Percentiles rank a stretch among this genome's conserved stretches.
Conservation (phyloP, 2,329 filamentous ascomycete species). For the Fusarium euwallaceae region DNA sequence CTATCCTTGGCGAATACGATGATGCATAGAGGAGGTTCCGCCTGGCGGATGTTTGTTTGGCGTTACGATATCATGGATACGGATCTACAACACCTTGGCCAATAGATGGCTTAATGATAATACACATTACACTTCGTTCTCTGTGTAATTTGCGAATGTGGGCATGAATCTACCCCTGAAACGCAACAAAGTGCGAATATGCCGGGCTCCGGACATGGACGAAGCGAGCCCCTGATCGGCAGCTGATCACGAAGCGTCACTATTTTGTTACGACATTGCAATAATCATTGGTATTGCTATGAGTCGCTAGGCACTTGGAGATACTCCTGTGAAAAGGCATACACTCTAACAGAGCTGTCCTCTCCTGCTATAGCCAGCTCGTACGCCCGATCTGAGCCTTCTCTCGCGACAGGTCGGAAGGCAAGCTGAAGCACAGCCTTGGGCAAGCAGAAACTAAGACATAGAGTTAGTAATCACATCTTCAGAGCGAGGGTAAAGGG, state of each 20-base stretch:
- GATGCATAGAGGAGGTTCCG: neutral
- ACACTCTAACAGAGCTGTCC: slow-evolving; percentile 72
- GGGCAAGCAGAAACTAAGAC: slow-evolving; percentile 60
- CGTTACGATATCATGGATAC: slow-evolving; percentile 38
- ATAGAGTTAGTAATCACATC: slow-evolving; percentile 24
- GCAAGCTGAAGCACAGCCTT: slow-evolving; percentile 76
- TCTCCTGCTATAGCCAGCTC: slow-evolving; percentile 70
- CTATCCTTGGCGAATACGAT: neutral
- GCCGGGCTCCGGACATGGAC: neutral
- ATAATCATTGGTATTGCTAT: slow-evolving; percentile 28
- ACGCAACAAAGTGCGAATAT: neutral
- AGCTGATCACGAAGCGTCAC: neutral
- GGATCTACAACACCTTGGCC: slow-evolving; percentile 31
- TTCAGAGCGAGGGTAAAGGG: neutral
- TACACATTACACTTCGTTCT: slow-evolving; percentile 16
- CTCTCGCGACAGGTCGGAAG: slow-evolving; percentile 70
- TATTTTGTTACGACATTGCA: slow-evolving; percentile 11
- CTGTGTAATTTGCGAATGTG: neutral
- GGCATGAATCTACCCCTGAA: neutral
- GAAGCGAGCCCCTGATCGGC: neutral
- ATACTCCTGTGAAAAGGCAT: slow-evolving; percentile 56
- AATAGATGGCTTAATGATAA: slow-evolving; percentile 42
- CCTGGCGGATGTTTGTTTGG: slow-evolving; percentile 14
- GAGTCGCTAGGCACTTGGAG: slow-evolving; percentile 33
- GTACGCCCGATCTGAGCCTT: slow-evolving; percentile 45